phyloP scores from a whole-genome alignment of 257 asterid genomes.

The Salvia hispanica region DNA sequence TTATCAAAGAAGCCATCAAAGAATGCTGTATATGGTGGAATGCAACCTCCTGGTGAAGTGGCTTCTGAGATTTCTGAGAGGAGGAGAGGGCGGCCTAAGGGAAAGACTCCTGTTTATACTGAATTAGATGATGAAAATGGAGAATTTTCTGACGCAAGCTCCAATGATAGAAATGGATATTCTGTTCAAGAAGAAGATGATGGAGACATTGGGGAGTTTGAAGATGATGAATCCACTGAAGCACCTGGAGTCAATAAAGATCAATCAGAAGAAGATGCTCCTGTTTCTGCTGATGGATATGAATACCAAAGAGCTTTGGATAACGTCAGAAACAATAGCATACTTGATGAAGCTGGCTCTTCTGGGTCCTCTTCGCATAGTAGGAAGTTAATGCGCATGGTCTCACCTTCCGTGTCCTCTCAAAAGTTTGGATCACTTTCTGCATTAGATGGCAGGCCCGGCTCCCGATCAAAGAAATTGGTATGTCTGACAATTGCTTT shows the following conservation, averaged over 20 bases:
- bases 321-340: constrained; percentile 44
- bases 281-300: constrained; percentile 59
- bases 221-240: constrained; percentile 76
- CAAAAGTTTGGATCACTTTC: constrained; percentile 99
- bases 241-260: constrained; percentile 56
- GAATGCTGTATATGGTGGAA: constrained; percentile 55
- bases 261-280: constrained; percentile 77
- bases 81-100: constrained; percentile 87
- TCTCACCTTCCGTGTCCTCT: constrained; percentile 81
- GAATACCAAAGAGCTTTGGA: constrained; percentile 57
- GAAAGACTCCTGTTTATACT: constrained; percentile 82
- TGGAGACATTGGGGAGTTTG: constrained; percentile 77
- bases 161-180: constrained; percentile 75
- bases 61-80: constrained; percentile 64
- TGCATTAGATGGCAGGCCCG: constrained; percentile 85
- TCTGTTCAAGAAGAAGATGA: constrained; percentile 70
- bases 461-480: constrained; percentile 76
- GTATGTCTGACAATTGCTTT: constrained; percentile 43
- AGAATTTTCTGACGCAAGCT: constrained; percentile 86
- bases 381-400: constrained; percentile 55
- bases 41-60: constrained; percentile 49
- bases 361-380: constrained; percentile 89
- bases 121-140: constrained; percentile 89
- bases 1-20: constrained; percentile 82
- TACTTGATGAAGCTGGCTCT: constrained; percentile 72